These are phyloP conservation scores for Aspergillus aculeatus DNA, from an alignment of 2,329 filamentous ascomycete genomes.

Conservation along the genomic window DNA sequence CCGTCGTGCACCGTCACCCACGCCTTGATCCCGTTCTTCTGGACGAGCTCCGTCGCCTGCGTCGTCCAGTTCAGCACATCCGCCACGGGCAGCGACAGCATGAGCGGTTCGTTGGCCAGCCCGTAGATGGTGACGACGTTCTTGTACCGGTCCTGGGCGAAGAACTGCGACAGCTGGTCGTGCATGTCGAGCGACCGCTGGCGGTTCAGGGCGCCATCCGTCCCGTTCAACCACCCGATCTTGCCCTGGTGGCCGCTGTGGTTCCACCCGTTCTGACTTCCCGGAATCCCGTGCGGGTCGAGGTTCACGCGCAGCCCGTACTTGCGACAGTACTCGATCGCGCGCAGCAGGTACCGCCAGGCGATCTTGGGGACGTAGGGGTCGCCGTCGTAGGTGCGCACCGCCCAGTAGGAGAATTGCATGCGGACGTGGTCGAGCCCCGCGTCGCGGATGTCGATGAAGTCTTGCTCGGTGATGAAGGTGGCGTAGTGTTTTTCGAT, in stretches of 20 bases:
- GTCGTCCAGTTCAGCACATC: constrained; percentile 78
- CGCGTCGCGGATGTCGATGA: constrained; percentile 78
- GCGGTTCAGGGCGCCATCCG: constrained; percentile 73
- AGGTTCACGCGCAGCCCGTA: constrained; percentile 90
- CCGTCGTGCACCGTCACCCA: constrained; percentile 89
- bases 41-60: constrained; percentile 69
- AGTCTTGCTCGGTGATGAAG: constrained; percentile 82
- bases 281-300: constrained; percentile 86
- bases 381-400: constrained; percentile 78
- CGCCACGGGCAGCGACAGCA: constrained; percentile 66
- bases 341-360: constrained; percentile 90
- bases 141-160: constrained; percentile 86
- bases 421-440: constrained; percentile 97
- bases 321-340: constrained; percentile 89
- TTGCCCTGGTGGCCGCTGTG: constrained; percentile 80
- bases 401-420: constrained; percentile 92
- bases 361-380: constrained; percentile 83
- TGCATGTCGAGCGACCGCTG: constrained; percentile 85
- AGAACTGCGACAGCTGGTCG: constrained; percentile 83
- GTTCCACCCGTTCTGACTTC: constrained; percentile 97
- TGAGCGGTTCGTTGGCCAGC: constrained; percentile 88
- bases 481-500: constrained; percentile 90
- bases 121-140: constrained; percentile 93
- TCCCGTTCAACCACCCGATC: constrained; percentile 90
- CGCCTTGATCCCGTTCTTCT: constrained; percentile 69